phyloP scores from a whole-genome alignment of 2,329 filamentous ascomycete genomes.

The Microcera coccophila region DNA sequence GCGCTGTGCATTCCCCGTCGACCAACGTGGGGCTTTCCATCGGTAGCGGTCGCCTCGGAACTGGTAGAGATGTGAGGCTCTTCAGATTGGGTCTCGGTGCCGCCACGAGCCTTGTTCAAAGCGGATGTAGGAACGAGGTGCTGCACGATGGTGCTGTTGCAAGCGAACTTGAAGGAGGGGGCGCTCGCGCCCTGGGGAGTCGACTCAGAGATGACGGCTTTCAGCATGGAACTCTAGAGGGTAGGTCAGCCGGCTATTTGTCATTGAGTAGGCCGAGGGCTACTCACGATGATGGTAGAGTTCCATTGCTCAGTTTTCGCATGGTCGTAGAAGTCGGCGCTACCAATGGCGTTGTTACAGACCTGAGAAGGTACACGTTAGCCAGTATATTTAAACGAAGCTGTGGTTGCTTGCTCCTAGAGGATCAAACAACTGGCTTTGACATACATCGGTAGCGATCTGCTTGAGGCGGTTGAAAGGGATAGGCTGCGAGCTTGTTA shows the following conservation, averaged over 20 bases:
- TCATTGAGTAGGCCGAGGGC: constrained; percentile 4
- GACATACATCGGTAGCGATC: constrained; percentile 75
- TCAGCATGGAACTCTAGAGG: constrained; percentile 68
- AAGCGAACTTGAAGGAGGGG: constrained; percentile 83
- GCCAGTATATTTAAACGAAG: not conserved
- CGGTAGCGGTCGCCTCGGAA: constrained; percentile 52
- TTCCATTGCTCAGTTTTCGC: constrained; percentile 84
- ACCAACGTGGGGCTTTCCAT: constrained; percentile 69
- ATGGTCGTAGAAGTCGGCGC: constrained; percentile 80
- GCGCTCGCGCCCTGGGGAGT: constrained; percentile 53
- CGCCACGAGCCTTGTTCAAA: constrained; percentile 55
- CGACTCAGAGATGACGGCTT: constrained; percentile 72
- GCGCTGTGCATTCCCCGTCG: constrained; percentile 88
- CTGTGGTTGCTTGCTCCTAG: not conserved
- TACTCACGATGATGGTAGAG: constrained; percentile 77
- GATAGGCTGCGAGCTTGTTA: constrained; percentile 58
- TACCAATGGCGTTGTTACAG: constrained; percentile 73
- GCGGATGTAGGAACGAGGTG: constrained; percentile 70
- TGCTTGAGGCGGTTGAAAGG: constrained; percentile 74
- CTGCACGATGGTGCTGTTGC: constrained; percentile 98
- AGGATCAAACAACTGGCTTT: constrained; percentile 13
- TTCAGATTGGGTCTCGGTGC: constrained; percentile 45
- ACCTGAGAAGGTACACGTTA: constrained; percentile 52
- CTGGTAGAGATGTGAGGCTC: constrained; percentile 55
- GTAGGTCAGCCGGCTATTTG: constrained; percentile 10